Base-by-base conservation (phyloP, 1,139 yeast species). In the Kluyveromyces sp. region DNA sequence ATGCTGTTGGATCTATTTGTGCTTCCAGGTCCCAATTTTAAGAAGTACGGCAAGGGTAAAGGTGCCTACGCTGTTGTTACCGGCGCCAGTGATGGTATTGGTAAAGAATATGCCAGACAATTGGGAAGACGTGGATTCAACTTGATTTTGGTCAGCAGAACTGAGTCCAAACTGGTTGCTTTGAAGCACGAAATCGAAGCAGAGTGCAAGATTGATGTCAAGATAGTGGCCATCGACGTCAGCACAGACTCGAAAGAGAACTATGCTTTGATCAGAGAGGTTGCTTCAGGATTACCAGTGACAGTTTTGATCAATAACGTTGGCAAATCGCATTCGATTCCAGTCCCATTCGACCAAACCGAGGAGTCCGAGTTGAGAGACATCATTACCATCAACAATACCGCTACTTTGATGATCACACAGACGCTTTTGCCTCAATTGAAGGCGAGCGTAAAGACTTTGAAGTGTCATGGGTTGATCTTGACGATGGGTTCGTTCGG, bases 81-180 rank as follows among this genome's bases (percentile, higher is more conserved):
- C 4, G 99, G 99, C 47, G 94, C 97, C 4, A 86, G 96, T 40
- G 98, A 92, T 63, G 98, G 99, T 34, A 83, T 92, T 58, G 99
- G 99, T 47, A 87, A 88, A 60, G 96, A 92, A 63, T 92, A 77
- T 60, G 82, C 96, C 1, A 61, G 68, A 29, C 97, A 92, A 68
- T 74, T 92, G 66, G 98, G 98, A 16, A 66, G 75, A 45, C 79
- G 75, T 53, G 96, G 96, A 1, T 82, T 89, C 63, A 89, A 88
- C 56, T 65, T 92, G 40, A 80, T 85, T 4, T 71, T 94, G 53
- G 82, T 89, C 18, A 84, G 96, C 31, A 78, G 98, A 67, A 88
- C 95, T 17, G 75, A 75, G 58, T 69, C 84, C 40, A 92, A 89
- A 63, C 74, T 94, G 54, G 82, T 79, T 53, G 65, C 70, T 6